Conservation (phyloP, 2,329 filamentous ascomycete genomes). For the Metarhizium robertsii region DNA sequence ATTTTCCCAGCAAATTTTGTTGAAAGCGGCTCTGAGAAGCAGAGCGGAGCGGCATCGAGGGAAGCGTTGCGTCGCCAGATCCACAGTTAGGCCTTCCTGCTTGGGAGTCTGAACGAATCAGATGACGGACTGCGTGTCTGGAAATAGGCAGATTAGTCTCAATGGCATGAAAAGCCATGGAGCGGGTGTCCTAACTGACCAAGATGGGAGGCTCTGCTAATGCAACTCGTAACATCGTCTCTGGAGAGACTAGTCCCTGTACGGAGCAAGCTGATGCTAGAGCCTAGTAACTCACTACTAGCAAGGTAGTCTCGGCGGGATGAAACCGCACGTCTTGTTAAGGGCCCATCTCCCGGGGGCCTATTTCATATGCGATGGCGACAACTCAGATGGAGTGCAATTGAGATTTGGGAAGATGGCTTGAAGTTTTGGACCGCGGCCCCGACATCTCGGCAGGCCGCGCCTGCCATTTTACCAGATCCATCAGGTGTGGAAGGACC, state of each 20-base stretch:
- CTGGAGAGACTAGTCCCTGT: no score
- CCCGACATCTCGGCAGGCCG: background rate
- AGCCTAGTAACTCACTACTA: no score
- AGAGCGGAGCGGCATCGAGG: background rate
- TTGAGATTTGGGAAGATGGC: background rate
- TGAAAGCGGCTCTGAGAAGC: background rate
- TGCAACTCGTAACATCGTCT: background rate
- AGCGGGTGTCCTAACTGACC: background rate
- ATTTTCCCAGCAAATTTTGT: background rate
- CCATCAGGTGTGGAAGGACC: background rate
- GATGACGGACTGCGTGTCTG: background rate
- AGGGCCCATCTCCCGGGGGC: background rate
- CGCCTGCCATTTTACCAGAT: background rate
- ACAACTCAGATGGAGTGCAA: background rate
- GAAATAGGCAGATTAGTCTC: background rate
- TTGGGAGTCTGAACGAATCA: background rate
- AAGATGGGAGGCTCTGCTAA: background rate
- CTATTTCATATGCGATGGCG: background rate
- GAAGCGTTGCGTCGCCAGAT: constrained; percentile 2
- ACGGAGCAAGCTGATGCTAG: background rate
- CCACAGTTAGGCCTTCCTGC: constrained; percentile 8
- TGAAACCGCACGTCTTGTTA: background rate
- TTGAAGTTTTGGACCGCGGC: background rate
- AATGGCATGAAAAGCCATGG: background rate
- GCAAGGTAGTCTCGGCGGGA: background rate